A percentile compares a stretch with the other conserved stretches of the same genome.
Conservation (phyloP, 2,329 filamentous ascomycete genomes). For the Lachnellula occidentalis region DNA sequence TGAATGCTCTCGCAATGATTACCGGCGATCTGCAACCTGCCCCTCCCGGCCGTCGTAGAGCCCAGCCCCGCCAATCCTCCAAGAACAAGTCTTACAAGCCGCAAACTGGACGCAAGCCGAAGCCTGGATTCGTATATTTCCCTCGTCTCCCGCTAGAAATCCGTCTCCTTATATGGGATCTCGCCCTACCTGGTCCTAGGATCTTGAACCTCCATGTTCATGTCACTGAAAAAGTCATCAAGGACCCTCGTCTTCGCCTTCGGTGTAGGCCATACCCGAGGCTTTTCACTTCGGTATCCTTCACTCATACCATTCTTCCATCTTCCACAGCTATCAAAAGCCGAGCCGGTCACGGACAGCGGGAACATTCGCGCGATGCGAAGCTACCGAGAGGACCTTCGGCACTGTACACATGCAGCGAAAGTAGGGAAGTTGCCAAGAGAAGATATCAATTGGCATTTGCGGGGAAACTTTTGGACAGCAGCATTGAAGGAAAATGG, state of each 20-base stretch:
- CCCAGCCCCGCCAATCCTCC: background rate
- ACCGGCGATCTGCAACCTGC: background rate
- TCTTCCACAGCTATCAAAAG: background rate
- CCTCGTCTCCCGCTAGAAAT: background rate
- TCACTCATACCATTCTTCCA: background rate
- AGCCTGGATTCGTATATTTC: background rate
- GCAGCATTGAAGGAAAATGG: background rate
- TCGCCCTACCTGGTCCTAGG: background rate
- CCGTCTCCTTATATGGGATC: background rate
- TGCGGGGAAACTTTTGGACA: background rate
- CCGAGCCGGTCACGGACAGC: background rate
- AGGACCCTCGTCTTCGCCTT: background rate
- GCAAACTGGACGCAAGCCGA: background rate
- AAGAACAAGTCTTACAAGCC: background rate
- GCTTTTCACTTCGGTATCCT: background rate
- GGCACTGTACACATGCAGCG: background rate
- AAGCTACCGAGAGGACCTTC: background rate
- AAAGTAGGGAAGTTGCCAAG: background rate
- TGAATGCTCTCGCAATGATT: background rate
- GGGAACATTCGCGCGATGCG: background rate
- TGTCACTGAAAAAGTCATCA: background rate
- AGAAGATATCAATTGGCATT: background rate
- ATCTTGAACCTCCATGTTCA: background rate
- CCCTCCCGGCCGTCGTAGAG: background rate
- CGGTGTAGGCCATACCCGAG: background rate